Conservation (phyloP, 2,329 filamentous ascomycete species). For the Trichoderma hamatum region DNA sequence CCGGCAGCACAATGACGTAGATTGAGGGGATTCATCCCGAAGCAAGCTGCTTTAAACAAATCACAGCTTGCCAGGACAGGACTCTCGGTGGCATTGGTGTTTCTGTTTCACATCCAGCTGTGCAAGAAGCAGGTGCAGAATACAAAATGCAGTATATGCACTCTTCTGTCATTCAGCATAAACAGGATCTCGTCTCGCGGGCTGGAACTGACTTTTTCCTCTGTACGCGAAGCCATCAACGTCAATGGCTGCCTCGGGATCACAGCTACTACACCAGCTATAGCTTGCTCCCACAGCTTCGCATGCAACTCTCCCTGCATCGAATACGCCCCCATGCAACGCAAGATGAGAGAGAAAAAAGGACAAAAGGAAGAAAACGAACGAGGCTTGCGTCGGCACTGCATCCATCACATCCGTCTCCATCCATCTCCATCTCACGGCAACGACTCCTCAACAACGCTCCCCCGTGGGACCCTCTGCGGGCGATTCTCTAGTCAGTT, state of each 20-base stretch:
- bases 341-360: neutral
- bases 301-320: neutral
- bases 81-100: neutral
- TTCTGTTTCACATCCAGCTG: neutral
- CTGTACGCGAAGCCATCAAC: slow-evolving; percentile 16
- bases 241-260: slow-evolving; percentile 14
- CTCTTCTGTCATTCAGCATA: slow-evolving; percentile 5
- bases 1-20: slow-evolving; percentile 25
- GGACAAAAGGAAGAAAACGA: neutral
- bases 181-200: neutral
- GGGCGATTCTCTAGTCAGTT: slow-evolving; percentile 13
- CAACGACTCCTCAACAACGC: neutral
- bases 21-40: neutral
- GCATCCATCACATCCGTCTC: neutral
- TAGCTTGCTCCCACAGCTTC: neutral
- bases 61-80: neutral
- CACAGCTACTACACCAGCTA: neutral
- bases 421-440: neutral
- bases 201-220: neutral
- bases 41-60: neutral
- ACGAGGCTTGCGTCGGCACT: slow-evolving; percentile 17
- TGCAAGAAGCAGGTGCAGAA: neutral
- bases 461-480: slow-evolving; percentile 17
- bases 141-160: neutral
- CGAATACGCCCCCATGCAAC: neutral